These are phyloP conservation scores for Globisporangium megalacanthum DNA, from an alignment of 352 stramenopile genomes.

Conservation along the genomic window DNA sequence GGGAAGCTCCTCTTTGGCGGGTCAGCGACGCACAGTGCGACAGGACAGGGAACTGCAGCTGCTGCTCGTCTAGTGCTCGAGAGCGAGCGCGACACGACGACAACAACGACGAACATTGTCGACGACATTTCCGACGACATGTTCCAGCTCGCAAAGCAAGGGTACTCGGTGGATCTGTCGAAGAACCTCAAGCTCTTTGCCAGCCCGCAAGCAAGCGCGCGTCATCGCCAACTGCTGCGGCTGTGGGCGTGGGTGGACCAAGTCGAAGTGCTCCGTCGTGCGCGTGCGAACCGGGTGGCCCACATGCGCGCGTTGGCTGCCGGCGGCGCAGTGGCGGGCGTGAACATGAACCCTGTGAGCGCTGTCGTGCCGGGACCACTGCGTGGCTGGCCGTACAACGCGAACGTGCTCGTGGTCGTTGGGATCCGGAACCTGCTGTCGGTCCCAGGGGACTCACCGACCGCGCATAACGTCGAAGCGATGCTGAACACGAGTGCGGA, in stretches of 20 bases:
- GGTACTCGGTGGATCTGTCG: constrained; percentile 71
- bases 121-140: constrained; percentile 77
- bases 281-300: constrained; percentile 48
- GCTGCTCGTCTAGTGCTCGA: constrained; percentile 32
- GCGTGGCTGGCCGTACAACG: constrained; percentile 67
- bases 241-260: constrained; percentile 86
- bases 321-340: constrained; percentile 17
- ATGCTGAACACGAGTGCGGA: constrained; percentile 7
- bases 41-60: constrained; percentile 31
- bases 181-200: constrained; percentile 77
- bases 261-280: constrained; percentile 64
- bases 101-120: constrained; percentile 14
- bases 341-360: constrained; percentile 17
- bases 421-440: constrained; percentile 67
- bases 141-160: constrained; percentile 64
- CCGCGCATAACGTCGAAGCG: constrained; percentile 9
- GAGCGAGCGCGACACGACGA: constrained; percentile 15
- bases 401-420: constrained; percentile 47
- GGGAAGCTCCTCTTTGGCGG: constrained; percentile 66
- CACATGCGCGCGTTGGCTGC: constrained; percentile 26
- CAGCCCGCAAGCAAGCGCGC: constrained; percentile 15
- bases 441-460: constrained; percentile 14
- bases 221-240: constrained; percentile 45
- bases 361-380: constrained; percentile 32
- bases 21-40: constrained; percentile 8